phyloP scores from a whole-genome alignment of 2,329 filamentous ascomycete genomes.

The Penicillium sp. region DNA sequence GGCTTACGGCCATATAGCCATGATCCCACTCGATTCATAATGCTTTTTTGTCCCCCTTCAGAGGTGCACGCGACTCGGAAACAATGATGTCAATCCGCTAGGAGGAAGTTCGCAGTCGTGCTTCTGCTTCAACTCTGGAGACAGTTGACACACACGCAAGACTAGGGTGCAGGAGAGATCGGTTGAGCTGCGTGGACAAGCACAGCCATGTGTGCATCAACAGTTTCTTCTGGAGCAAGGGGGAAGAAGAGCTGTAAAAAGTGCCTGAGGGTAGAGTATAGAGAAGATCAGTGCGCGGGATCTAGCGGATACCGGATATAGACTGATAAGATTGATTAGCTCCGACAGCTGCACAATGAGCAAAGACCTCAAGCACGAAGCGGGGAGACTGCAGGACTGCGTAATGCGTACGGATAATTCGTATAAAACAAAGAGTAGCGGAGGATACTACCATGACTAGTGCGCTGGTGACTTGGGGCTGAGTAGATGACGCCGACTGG shows the following conservation, averaged over 20 bases:
- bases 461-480: not conserved
- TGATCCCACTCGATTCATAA: conserved; percentile 41
- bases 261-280: not conserved
- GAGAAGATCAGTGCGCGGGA: not conserved
- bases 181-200: not conserved
- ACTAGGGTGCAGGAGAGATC: not conserved
- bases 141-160: not conserved
- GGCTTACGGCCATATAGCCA: conserved; percentile 45
- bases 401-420: not conserved
- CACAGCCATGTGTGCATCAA: not conserved
- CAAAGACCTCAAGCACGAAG: not conserved
- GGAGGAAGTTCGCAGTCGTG: not conserved
- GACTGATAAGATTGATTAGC: not conserved
- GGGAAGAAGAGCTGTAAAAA: not conserved
- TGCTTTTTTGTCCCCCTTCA: not conserved
- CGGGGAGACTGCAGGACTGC: not conserved
- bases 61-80: conserved; percentile 1
- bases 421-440: not conserved
- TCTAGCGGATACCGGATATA: not conserved
- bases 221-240: not conserved
- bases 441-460: not conserved
- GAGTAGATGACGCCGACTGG: not conserved
- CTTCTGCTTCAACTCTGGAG: not conserved
- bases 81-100: not conserved
- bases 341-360: not conserved